Evolutionary conservation across 768 basidiomycete genomes (phyloP), one percentile per base, ranked within the genome.

Genomic region (Sporobolomyces phaffii): DNA sequence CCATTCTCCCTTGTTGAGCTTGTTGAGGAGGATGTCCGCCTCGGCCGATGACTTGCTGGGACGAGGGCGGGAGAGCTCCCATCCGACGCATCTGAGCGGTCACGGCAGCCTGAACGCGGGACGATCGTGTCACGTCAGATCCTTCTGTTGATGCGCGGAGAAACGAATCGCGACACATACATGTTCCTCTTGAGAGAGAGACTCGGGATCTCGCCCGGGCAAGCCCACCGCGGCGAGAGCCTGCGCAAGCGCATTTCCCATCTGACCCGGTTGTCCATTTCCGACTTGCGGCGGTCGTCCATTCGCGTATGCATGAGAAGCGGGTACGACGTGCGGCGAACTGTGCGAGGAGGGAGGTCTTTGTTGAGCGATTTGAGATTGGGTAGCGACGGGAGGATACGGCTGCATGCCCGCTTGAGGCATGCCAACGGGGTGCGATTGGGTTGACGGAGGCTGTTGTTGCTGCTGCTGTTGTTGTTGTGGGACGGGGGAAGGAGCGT

Each of bases 21-120:
- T 56, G 54, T 43, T 52, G 65, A 14, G 52, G n/a, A 5, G 49
- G 31, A 28, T 44, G 56, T 6, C 33, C 48, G 38, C 18, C 18
- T 11, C 57, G 20, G 34, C 41, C 17, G 41, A 44, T n/a, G 8
- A 34, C 31, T n/a, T 58, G 56, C n/a, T 58, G 56, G 20, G 62
- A 41, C 9, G 43, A 26, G 5, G 62, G 56, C 10, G 60, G 64
- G 20, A 70, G 49, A 20, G 64, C 63, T 6, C 68, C 68, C 60
- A 62, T 53, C 15, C 68, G 33, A 20, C 70, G 58, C 62, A 71
- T 60, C 48, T 71, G 65, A 7, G 52, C 53, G 0, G 61, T 61
- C 38, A 71, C 59, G 11, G 62, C 65, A 8, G 43, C 52, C 70
- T 70, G n/a, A n/a, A n/a, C n/a, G n/a, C n/a, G n/a, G n/a, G n/a